phyloP scores from a whole-genome alignment of 1,284 basidiomycete genomes.

The Apiotrichum sp. region DNA sequence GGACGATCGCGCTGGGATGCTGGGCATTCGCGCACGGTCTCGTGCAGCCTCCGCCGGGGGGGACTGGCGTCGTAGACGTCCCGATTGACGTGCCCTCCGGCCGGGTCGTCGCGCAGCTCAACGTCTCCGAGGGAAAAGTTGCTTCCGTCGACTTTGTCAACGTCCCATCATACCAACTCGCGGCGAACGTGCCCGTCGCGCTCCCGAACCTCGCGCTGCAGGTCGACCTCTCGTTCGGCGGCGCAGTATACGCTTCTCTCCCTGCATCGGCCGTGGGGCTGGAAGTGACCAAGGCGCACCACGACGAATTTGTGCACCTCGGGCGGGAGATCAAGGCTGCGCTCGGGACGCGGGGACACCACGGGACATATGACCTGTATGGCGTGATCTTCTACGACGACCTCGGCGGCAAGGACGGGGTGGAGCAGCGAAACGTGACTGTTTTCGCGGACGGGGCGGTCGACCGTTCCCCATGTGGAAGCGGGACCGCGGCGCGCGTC shows the following conservation, averaged over 20 bases:
- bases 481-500: slow-evolving; percentile 48
- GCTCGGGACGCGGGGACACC: slow-evolving; percentile 23
- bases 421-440: slow-evolving; percentile 14
- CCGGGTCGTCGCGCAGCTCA: slow-evolving; percentile 7
- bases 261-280: slow-evolving; percentile 45
- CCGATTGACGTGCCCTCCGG: slow-evolving; percentile 18
- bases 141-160: slow-evolving; percentile 18
- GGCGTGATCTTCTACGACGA: slow-evolving; percentile 18
- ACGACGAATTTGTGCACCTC: slow-evolving; percentile 34
- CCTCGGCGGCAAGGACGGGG: not conserved
- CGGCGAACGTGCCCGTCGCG: slow-evolving; percentile 1
- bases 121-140: slow-evolving; percentile 4
- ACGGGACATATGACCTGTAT: slow-evolving; percentile 14
- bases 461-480: slow-evolving; percentile 50
- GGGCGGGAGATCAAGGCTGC: slow-evolving; percentile 32
- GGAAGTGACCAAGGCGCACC: slow-evolving; percentile 20
- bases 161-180: slow-evolving; percentile 12
- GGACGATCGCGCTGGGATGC: slow-evolving; percentile 50
- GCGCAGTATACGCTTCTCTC: slow-evolving; percentile 50
- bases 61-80: slow-evolving; percentile 7
- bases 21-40: slow-evolving; percentile 44
- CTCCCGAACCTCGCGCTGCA: slow-evolving; percentile 13
- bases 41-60: slow-evolving; percentile 5
- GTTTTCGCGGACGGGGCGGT: slow-evolving; percentile 50
- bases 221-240: slow-evolving; percentile 49